Evolutionary conservation across 345 rosid species (phyloP).

Genomic region (Gossypium turneri): DNA sequence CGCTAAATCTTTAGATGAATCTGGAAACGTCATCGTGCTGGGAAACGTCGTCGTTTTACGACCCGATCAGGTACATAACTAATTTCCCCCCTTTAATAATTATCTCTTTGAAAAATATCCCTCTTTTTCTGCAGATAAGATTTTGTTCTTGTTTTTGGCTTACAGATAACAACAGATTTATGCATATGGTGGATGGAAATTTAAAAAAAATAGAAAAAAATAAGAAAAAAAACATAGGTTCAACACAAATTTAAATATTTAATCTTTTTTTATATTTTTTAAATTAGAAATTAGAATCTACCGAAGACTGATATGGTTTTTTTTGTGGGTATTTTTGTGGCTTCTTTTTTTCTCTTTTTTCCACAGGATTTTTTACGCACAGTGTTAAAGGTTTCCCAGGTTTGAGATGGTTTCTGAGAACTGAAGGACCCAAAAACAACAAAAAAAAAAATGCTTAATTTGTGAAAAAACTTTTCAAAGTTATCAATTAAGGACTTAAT

Average conservation of each 20-base stretch:
- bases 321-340: slow-evolving; percentile 34
- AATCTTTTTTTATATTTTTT: background rate
- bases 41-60: slow-evolving; percentile 59
- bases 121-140: background rate
- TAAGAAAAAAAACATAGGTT: background rate
- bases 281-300: slow-evolving; percentile 9
- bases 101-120: background rate
- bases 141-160: slow-evolving; percentile 5
- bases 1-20: slow-evolving; percentile 66
- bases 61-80: slow-evolving; percentile 69
- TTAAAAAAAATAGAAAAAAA: no score
- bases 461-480: no score
- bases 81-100: background rate
- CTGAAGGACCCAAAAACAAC: slow-evolving; percentile 20
- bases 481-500: no score
- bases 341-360: slow-evolving; percentile 24
- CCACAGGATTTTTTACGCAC: slow-evolving; percentile 45
- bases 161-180: slow-evolving; percentile 12
- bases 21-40: slow-evolving; percentile 69
- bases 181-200: background rate
- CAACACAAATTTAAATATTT: background rate
- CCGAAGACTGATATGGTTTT: slow-evolving; percentile 51
- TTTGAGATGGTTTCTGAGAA: slow-evolving; percentile 35
- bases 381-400: slow-evolving; percentile 29
- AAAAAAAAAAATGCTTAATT: no score